Conservation (phyloP, 2,329 filamentous ascomycete genomes). For the Fusarium cyanostomum region DNA sequence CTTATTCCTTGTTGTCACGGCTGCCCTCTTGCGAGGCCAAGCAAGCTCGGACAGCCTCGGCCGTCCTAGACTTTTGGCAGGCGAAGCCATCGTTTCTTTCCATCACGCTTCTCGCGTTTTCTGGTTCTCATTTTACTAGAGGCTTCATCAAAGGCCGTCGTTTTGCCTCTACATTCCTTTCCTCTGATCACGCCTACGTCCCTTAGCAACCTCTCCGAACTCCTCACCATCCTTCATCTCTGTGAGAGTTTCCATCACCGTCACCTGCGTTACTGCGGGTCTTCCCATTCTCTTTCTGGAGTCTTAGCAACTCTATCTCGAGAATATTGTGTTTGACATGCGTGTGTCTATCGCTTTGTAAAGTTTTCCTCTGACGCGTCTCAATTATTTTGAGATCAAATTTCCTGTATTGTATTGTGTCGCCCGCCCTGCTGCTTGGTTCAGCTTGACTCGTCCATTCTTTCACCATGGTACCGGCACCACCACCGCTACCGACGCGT, state of each 20-base stretch:
- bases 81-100: slow-evolving; percentile 25
- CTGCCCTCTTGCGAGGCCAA: too few relatives aligned
- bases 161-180: slow-evolving; percentile 18
- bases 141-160: slow-evolving; percentile 22
- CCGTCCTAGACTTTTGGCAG: slow-evolving; percentile 39
- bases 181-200: not conserved
- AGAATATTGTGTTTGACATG: slow-evolving; percentile 36
- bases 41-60: too few relatives aligned
- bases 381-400: slow-evolving; percentile 25
- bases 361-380: slow-evolving; percentile 14
- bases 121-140: slow-evolving; percentile 7
- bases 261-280: slow-evolving; percentile 5
- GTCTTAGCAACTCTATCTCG: slow-evolving; percentile 21
- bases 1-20: too few relatives aligned
- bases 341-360: slow-evolving; percentile 30
- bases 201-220: slow-evolving; percentile 15
- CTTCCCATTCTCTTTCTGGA: slow-evolving; percentile 18
- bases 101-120: slow-evolving; percentile 28
- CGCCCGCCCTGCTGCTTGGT: slow-evolving; percentile 5
- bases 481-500: slow-evolving; percentile 73
- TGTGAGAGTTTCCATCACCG: slow-evolving; percentile 5
- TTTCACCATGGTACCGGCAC: slow-evolving; percentile 62
- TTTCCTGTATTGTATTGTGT: slow-evolving; percentile 12
- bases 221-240: slow-evolving; percentile 14
- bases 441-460: slow-evolving; percentile 10